phyloP scores from a whole-genome alignment of 306 rosid genomes.

The Pyrus betulifolia region DNA sequence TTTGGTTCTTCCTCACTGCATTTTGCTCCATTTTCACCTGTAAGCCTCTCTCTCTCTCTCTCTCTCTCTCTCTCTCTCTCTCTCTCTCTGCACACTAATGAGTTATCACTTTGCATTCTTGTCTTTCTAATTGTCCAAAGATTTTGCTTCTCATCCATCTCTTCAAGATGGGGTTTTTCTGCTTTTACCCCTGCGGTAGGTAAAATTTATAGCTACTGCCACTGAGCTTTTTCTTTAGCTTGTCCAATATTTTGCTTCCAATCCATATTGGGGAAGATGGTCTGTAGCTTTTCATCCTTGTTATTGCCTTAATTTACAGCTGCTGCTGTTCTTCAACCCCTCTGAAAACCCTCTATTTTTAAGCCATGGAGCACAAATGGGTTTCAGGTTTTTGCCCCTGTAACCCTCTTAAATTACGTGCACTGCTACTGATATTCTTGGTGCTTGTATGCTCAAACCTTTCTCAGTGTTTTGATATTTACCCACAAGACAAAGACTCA shows the following conservation, averaged over 20 bases:
- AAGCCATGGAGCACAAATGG: constrained; percentile 32
- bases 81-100: not conserved
- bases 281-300: constrained; percentile 4
- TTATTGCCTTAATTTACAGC: constrained; percentile 1
- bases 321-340: not conserved
- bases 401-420: constrained; percentile 18
- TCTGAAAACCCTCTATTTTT: not conserved
- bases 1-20: not conserved
- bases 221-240: not conserved
- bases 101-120: not conserved
- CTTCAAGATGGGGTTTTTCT: not conserved
- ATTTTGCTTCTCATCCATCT: not conserved
- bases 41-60: constrained; percentile 13
- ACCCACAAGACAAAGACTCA: constrained; percentile 60
- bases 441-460: constrained; percentile 28
- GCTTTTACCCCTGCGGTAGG: not conserved
- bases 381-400: constrained; percentile 14
- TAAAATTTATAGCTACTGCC: not conserved
- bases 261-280: constrained; percentile 14
- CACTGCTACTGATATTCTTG: constrained; percentile 26
- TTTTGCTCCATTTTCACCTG: constrained; percentile 5
- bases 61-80: too few species aligned
- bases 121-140: not conserved
- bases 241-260: constrained; percentile 11
- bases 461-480: constrained; percentile 41